Base-by-base conservation (phyloP, 441 rosid species). In the Viola pubescens region DNA sequence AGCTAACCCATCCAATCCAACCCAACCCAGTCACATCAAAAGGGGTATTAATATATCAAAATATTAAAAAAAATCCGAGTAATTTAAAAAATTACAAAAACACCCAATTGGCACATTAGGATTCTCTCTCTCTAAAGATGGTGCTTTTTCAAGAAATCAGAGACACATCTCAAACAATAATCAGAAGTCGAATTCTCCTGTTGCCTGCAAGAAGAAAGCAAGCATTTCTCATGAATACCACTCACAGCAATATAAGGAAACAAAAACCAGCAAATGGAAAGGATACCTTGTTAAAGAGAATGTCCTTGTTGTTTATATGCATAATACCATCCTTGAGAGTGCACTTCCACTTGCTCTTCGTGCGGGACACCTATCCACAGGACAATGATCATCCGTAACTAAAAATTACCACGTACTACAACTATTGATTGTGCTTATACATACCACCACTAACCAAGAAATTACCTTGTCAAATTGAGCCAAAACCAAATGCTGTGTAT, bases 341-440 rank as follows among this genome's bases (percentile, higher is more conserved):
- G 76, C 99, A 94, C 70, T 94, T 94, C 99, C 99, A 90, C 69
- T 66, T 76, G 89, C 95, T 94, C 82, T 94, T 94, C 52, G 97
- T 85, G 13, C 99, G 97, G 61, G 95, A 85, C 68, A 94, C 99
- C 99, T 94, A 64, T 50, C 58, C 56, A 58, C 3, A 26, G 34
- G 34, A 26, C 34, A 26, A 26, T 2, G 34, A 26, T 26, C 34
- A 26, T 26, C 2, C 2, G 34, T 26, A 26, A 26, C 2, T 26
- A 1, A 26, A 26, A 26, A 26, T 26, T 26, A 26, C 34, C 34
- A 26, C 34, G 3, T 2, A 26, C 2, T 26, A 26, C 34, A 26
- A 26, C 34, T 26, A 26, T 26, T 26, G 34, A 26, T 5, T 0
- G 9, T 10, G 8, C 39, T 9, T 6, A 40, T 4, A 14, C 3